Conservation (phyloP, 768 basidiomycete genomes). For the Asterophora lycoperdoides region DNA sequence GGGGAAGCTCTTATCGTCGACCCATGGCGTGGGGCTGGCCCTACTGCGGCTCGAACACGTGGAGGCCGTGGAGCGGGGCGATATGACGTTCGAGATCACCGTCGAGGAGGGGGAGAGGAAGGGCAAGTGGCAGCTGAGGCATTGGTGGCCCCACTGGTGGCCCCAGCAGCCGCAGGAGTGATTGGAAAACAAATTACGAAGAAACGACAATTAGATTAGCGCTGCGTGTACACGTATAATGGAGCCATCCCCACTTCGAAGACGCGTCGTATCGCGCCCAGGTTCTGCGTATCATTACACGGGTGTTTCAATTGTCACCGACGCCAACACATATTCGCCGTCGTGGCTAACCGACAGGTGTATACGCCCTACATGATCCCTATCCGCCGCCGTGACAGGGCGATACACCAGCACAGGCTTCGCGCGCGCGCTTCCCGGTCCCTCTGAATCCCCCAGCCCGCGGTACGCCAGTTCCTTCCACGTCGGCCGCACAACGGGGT, state of each 20-base stretch:
- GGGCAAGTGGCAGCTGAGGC: constrained; percentile 44
- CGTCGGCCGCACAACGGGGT: constrained; percentile 51
- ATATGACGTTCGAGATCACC: constrained; percentile 38
- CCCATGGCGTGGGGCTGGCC: constrained; percentile 51
- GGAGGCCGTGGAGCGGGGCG: constrained; percentile 46
- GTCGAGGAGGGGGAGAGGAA: constrained; percentile 24
- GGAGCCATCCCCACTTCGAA: not conserved
- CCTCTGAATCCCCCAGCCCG: constrained; percentile 19
- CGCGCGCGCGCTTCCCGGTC: constrained; percentile 10
- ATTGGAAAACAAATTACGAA: not conserved
- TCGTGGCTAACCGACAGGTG: constrained; percentile 82
- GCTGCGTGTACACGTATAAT: too few species aligned
- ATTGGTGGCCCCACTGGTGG: constrained; percentile 72
- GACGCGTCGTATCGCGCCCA: not conserved
- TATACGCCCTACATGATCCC: constrained; percentile 31
- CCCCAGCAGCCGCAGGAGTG: constrained; percentile 27
- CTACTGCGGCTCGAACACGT: constrained; percentile 78
- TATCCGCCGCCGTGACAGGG: constrained; percentile 25
- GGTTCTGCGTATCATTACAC: not conserved
- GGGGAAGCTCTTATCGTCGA: constrained; percentile 62
- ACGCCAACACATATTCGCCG: constrained; percentile 68
- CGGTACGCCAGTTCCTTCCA: constrained; percentile 74
- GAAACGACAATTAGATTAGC: too few species aligned
- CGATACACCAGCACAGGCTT: constrained; percentile 43
- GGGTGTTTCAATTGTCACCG: constrained; percentile 56